Conservation (phyloP, 2,329 filamentous ascomycete genomes). For the Lasiodiplodia sp. region DNA sequence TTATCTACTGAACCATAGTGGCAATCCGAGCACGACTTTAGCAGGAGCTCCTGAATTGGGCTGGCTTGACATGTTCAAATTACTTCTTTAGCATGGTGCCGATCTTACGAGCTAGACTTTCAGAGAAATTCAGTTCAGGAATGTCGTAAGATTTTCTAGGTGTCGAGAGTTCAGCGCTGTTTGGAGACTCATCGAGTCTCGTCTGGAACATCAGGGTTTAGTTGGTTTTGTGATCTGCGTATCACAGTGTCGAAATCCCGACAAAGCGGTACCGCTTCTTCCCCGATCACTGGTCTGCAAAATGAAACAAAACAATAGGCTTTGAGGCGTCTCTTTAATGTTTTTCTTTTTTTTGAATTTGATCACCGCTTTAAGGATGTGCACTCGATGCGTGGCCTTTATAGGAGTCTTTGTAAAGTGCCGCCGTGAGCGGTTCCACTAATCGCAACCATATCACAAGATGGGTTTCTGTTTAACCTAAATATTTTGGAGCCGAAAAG, state of each 20-base stretch:
- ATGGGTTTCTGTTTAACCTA: no score
- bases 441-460: no score
- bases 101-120: background rate
- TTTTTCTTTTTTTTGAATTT: no score
- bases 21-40: background rate
- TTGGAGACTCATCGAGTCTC: background rate
- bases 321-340: no score
- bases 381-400: no score
- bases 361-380: no score
- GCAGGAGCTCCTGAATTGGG: background rate
- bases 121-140: background rate
- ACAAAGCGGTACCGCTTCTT: no score
- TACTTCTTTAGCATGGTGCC: background rate
- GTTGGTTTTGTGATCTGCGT: background rate
- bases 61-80: background rate
- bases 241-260: background rate
- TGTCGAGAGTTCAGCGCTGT: background rate
- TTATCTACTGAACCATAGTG: background rate
- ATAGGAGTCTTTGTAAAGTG: no score
- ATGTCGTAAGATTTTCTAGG: background rate
- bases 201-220: background rate
- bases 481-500: no score
- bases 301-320: no score
- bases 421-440: no score
- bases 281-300: no score